Evolutionary conservation across 2,329 filamentous ascomycete genomes (phyloP), one percentile per base, ranked within the genome.

Genomic region (Mollisiaceae sp.): DNA sequence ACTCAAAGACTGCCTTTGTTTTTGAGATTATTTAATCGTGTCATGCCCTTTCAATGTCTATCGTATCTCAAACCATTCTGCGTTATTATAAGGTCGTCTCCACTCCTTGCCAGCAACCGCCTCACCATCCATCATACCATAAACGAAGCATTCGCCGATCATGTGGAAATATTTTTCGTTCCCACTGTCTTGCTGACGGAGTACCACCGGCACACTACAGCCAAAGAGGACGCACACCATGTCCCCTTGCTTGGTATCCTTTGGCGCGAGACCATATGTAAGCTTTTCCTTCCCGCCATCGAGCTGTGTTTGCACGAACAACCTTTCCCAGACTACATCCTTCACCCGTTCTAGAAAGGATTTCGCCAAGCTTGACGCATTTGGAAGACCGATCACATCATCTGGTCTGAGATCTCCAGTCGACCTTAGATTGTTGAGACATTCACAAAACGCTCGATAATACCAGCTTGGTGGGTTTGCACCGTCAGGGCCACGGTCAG

Each of bases 201-300:
- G 36, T 1, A 73, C 63, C 6, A 73, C 70, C 2, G 71, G 70
- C 0, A 73, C 71, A 47, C 64, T 70, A 58, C 70, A 73, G 4
- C 71, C 71, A 58, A 67, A 67, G 14, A 73, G 47, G 22, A 73
- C 65, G 63, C 70, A 73, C 20, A 73, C 50, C 14, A 70, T 22
- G 55, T 71, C 69, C 1, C 61, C 59, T 24, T 20, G 20, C n/a
- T 59, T 12, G 6, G 52, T 20, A 24, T 56, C 38, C 2, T 41
- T 32, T 6, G 67, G 64, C 0, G 39, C 65, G 4, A 69, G 55
- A 8, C 67, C 67, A 41, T 64, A 61, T 11, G 47, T 14, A 15
- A 52, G 14, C 32, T 65, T 60, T 14, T 50, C 52, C 22, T 11
- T 39, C 6, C n/a, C n/a, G 8, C 22, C 60, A 12, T 50, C 36